Percentiles rank a stretch among this genome's conserved stretches.
phyloP scores from a whole-genome alignment of 371 early-diverging fungal species.

The Actinomortierella wolfii region DNA sequence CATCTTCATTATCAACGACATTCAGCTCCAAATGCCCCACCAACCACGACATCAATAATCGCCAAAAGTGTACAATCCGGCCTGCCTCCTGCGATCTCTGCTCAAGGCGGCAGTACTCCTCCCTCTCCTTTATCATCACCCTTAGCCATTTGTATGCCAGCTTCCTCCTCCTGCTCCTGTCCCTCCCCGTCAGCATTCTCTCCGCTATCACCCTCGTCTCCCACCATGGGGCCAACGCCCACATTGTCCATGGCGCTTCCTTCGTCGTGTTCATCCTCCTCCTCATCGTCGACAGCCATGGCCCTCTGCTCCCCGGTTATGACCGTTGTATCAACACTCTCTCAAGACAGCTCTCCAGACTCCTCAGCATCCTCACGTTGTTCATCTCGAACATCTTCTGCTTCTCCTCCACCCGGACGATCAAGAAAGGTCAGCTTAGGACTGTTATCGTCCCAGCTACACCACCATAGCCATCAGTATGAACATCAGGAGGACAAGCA shows the following conservation, averaged over 20 bases:
- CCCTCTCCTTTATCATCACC: constrained; percentile 4
- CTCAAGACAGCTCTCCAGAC: too few relatives aligned
- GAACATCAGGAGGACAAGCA: neutral
- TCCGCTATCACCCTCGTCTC: neutral
- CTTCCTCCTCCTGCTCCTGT: constrained; percentile 12
- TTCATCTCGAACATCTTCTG: neutral
- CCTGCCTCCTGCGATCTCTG: too few relatives aligned
- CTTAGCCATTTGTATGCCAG: constrained; percentile 1
- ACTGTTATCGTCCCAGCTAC: neutral
- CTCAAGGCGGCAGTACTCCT: neutral
- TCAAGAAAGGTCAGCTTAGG: neutral
- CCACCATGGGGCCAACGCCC: constrained; percentile 1
- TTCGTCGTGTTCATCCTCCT: neutral
- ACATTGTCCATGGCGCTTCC: constrained; percentile 5
- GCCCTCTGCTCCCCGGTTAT: too few relatives aligned
- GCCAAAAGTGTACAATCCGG: too few relatives aligned
- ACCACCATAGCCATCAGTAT: neutral
- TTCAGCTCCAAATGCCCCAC: too few relatives aligned
- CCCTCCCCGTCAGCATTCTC: constrained; percentile 7
- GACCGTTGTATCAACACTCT: too few relatives aligned
- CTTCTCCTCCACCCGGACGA: neutral
- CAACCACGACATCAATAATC: too few relatives aligned
- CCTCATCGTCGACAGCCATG: neutral
- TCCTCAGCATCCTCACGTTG: too few relatives aligned
- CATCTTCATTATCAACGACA: too few relatives aligned